Conservation (phyloP, 164 flowering plant genomes). For the Piper betle region DNA sequence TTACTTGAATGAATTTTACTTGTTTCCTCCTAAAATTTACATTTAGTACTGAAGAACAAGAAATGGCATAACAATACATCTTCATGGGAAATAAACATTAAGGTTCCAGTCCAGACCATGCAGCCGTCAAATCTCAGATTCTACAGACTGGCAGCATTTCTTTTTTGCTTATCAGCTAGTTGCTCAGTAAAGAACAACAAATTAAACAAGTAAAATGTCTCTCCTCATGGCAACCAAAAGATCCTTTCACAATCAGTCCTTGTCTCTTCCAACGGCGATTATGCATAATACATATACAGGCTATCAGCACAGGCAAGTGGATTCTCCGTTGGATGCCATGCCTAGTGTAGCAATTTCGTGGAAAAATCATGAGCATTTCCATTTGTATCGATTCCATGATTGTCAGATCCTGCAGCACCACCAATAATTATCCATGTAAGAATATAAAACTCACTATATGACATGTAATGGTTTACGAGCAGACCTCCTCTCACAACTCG, state of each 20-base stretch:
- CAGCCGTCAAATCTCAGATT: background rate
- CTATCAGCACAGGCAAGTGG: conserved; percentile 97
- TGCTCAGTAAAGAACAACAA: background rate
- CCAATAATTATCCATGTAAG: too few species aligned
- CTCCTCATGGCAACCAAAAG: background rate
- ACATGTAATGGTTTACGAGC: background rate
- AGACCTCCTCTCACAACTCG: conserved; percentile 76
- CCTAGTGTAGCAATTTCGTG: conserved; percentile 88
- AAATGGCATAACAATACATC: background rate
- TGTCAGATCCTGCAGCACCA: conserved; percentile 46
- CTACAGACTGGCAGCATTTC: background rate
- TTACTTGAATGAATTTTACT: background rate
- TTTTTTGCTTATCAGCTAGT: background rate
- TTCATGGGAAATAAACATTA: background rate
- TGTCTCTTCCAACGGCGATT: background rate
- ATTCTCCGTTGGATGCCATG: conserved; percentile 95
- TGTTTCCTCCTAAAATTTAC: background rate
- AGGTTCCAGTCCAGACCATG: background rate
- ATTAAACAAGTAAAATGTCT: background rate
- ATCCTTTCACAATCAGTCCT: background rate
- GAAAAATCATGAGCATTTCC: conserved; percentile 86
- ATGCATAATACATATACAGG: conserved; percentile 94
- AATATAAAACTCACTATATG: too few species aligned
- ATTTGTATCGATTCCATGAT: conserved; percentile 64
- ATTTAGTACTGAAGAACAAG: background rate